Percentiles rank a stretch among this genome's conserved stretches.
These are phyloP conservation scores for Solanum dulcamara DNA, from an alignment of 257 asterid species.

Conservation along the genomic window DNA sequence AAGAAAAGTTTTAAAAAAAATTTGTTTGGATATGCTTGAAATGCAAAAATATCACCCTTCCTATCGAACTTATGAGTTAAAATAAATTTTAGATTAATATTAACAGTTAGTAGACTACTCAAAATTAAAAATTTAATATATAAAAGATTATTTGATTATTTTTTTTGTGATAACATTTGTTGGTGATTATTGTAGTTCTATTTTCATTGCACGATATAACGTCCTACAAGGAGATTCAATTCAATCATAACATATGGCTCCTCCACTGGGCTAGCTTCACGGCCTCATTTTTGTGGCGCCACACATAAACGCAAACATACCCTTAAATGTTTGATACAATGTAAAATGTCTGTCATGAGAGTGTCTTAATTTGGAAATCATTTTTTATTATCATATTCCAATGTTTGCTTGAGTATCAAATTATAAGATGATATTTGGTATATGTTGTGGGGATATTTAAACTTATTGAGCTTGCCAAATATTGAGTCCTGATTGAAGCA, in stretches of 20 bases:
- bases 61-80: accelerated
- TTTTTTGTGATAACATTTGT: background rate
- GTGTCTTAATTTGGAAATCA: background rate
- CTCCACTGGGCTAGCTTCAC: background rate
- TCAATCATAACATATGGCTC: background rate
- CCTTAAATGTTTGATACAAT: background rate
- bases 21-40: background rate
- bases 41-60: background rate
- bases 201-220: background rate
- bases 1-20: too few species aligned
- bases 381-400: background rate
- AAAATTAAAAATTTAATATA: background rate
- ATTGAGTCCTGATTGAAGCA: background rate
- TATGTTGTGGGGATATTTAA: background rate
- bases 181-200: background rate
- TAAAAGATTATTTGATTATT: background rate
- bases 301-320: background rate
- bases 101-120: background rate
- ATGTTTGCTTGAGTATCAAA: background rate
- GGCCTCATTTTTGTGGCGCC: background rate
- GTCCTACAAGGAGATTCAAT: background rate
- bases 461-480: background rate
- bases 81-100: background rate
- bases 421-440: background rate
- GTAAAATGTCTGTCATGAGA: background rate